These are phyloP conservation scores for Sporobolus alterniflorus DNA, from an alignment of 202 grass and related monocot genomes.

Conservation along the genomic window DNA sequence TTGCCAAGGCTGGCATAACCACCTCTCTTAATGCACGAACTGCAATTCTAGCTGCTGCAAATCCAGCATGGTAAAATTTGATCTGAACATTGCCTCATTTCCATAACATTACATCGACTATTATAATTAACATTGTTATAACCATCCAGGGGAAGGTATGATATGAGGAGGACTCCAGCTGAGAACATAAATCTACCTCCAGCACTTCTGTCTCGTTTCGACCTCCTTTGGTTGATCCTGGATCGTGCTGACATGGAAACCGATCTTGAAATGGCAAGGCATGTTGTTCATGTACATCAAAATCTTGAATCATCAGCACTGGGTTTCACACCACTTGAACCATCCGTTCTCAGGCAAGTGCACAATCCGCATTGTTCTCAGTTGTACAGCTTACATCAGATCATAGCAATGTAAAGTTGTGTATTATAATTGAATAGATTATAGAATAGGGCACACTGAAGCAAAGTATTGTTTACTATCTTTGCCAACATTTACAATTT, in stretches of 20 bases:
- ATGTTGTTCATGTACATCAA: constrained; percentile 97
- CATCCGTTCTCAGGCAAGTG: constrained; percentile 89
- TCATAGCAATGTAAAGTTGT: constrained; percentile 20
- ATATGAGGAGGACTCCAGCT: constrained; percentile 97
- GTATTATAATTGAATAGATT: background rate
- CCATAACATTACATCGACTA: background rate
- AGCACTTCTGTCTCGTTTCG: constrained; percentile 95
- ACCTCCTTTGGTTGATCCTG: constrained; percentile 97
- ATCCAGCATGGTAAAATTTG: constrained; percentile 88
- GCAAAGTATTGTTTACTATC: background rate
- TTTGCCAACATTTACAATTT: constrained; percentile 26
- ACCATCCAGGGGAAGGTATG: constrained; percentile 90
- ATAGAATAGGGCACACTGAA: background rate
- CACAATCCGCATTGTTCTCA: background rate
- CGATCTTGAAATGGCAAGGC: constrained; percentile 99
- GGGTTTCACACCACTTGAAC: constrained; percentile 93
- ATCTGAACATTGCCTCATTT: constrained; percentile 8
- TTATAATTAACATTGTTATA: constrained; percentile 13
- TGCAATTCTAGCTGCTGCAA: constrained; percentile 91
- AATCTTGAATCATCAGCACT: constrained; percentile 94
- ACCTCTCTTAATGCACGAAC: constrained; percentile 99
- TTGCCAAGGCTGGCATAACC: constrained; percentile 98
- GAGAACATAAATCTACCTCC: constrained; percentile 99
- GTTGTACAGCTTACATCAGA: background rate
- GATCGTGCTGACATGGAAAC: constrained; percentile 98